Evolutionary conservation across 2,329 filamentous ascomycete genomes (phyloP).

Genomic region (Sclerotinia borealis): DNA sequence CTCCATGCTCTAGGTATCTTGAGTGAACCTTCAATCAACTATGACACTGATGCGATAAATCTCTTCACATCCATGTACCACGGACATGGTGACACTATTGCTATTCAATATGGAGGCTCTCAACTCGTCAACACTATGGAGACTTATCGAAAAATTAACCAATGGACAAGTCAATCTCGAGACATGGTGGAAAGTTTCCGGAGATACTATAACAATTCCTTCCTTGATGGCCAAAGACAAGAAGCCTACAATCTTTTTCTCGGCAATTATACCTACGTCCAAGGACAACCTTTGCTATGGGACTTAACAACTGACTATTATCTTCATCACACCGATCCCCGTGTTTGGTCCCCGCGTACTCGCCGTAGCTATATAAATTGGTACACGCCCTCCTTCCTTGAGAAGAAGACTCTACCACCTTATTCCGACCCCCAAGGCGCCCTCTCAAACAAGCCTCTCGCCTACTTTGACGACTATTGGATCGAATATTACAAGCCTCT

Average conservation of each 20-base stretch:
- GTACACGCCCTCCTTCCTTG: slow-evolving; percentile 71
- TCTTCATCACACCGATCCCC: slow-evolving; percentile 82
- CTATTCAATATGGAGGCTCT: slow-evolving; percentile 93
- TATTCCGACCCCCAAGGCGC: slow-evolving; percentile 19
- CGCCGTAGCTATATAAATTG: slow-evolving; percentile 77
- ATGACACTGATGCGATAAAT: slow-evolving; percentile 93
- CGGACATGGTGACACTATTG: slow-evolving; percentile 95
- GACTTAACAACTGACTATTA: slow-evolving; percentile 94
- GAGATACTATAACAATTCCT: slow-evolving; percentile 97
- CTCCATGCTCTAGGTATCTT: slow-evolving; percentile 88
- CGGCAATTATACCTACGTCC: slow-evolving; percentile 85
- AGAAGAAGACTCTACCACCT: slow-evolving; percentile 42
- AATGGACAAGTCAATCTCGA: slow-evolving; percentile 94
- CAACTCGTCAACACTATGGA: slow-evolving; percentile 99
- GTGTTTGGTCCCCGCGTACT: slow-evolving; percentile 58
- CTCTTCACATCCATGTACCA: slow-evolving; percentile 98
- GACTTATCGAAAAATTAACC: slow-evolving; percentile 97
- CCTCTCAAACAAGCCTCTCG: slow-evolving; percentile 24
- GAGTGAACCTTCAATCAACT: slow-evolving; percentile 70
- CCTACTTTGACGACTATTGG: slow-evolving; percentile 89
- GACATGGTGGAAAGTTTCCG: slow-evolving; percentile 99
- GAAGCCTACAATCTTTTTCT: slow-evolving; percentile 97
- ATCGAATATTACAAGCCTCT: slow-evolving; percentile 90
- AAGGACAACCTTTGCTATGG: slow-evolving; percentile 93
- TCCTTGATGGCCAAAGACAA: slow-evolving; percentile 93